Conservation (phyloP, 1,139 yeast genomes). For the Magnusiomyces starmeri region DNA sequence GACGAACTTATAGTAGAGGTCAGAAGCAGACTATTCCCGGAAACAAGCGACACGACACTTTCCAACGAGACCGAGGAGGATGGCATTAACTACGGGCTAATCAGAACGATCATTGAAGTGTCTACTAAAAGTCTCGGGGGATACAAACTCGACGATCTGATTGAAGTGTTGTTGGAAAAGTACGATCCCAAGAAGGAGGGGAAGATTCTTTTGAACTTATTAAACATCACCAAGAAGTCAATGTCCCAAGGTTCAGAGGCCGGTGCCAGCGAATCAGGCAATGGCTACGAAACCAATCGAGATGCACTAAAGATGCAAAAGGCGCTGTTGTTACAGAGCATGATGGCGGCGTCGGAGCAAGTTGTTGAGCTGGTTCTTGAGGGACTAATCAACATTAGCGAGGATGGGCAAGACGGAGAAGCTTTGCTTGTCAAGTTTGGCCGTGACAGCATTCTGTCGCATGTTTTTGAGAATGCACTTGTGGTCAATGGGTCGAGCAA, state of each 20-base stretch:
- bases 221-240: constrained; percentile 23
- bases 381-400: constrained; percentile 48
- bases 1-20: constrained; percentile 50
- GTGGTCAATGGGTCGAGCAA: constrained; percentile 28
- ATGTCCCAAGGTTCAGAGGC: constrained; percentile 46
- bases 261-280: constrained; percentile 66
- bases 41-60: not conserved
- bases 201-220: constrained; percentile 52
- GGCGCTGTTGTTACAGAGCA: constrained; percentile 61
- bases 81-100: constrained; percentile 1
- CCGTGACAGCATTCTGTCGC: constrained; percentile 54
- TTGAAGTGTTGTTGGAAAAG: constrained; percentile 51
- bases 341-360: constrained; percentile 46
- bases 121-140: constrained; percentile 37
- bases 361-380: constrained; percentile 40
- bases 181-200: constrained; percentile 41
- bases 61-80: not conserved
- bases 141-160: constrained; percentile 59
- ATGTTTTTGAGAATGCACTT: constrained; percentile 46
- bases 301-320: constrained; percentile 84
- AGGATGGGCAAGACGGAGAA: not conserved
- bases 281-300: constrained; percentile 84
- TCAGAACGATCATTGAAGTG: constrained; percentile 51
- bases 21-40: not conserved
- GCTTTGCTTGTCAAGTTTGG: constrained; percentile 1